Percentiles rank a stretch among this genome's conserved stretches.
phyloP scores from a whole-genome alignment of 129 eudicot species.

The Erigeron canadensis region DNA sequence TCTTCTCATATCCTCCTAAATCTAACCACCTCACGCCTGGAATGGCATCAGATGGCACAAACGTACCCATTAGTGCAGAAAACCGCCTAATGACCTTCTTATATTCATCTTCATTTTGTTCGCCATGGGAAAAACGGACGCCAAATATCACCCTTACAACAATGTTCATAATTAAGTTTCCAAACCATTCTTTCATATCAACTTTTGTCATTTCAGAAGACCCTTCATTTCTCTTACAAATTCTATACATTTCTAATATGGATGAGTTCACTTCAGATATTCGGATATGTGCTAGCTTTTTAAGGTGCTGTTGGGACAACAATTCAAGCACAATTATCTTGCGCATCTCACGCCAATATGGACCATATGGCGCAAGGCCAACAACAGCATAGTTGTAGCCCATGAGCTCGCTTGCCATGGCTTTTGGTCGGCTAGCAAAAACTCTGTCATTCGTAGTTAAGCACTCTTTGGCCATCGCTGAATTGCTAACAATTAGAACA shows the following conservation, averaged over 20 bases:
- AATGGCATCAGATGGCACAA: constrained; percentile 30
- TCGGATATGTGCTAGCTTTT: constrained; percentile 13
- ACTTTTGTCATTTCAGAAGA: constrained; percentile 6
- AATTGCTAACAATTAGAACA: constrained; percentile 17
- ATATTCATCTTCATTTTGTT: neutral
- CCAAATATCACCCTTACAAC: constrained; percentile 9
- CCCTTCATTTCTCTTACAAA: constrained; percentile 15
- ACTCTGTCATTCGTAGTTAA: constrained; percentile 25
- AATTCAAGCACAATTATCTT: constrained; percentile 27
- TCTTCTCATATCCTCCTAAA: constrained; percentile 32
- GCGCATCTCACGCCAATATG: constrained; percentile 27
- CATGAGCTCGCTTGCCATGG: constrained; percentile 15
- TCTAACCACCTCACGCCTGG: constrained; percentile 27
- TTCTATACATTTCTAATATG: neutral
- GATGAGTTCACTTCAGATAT: constrained; percentile 28
- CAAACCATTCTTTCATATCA: constrained; percentile 30
- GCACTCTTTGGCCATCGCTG: constrained; percentile 32
- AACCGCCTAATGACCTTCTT: constrained; percentile 4
- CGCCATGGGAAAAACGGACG: neutral
- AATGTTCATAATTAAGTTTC: constrained; percentile 2
- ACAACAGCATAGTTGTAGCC: constrained; percentile 27
- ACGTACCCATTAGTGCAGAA: neutral
- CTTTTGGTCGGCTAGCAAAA: constrained; percentile 34
- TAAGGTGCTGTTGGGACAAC: constrained; percentile 8
- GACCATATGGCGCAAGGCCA: constrained; percentile 18